A percentile compares a stretch with the other conserved stretches of the same genome.
Conservation (phyloP, 1,139 yeast species). For the Nadsonia commutata region DNA sequence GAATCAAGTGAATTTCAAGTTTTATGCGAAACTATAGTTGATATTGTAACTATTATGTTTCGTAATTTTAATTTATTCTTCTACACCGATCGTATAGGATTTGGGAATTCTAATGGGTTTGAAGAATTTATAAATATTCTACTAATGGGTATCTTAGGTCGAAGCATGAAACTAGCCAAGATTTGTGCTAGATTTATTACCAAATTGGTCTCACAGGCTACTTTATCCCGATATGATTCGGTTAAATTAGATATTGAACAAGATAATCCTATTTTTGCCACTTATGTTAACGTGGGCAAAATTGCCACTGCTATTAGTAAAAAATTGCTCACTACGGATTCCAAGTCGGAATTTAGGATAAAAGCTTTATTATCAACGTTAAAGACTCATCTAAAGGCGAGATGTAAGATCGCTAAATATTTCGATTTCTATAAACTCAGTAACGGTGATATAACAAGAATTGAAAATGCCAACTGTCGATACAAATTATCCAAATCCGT, state of each 20-base stretch:
- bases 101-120: background rate
- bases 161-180: background rate
- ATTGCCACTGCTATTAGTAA: background rate
- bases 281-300: background rate
- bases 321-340: background rate
- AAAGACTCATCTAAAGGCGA: conserved; percentile 11
- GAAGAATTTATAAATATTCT: background rate
- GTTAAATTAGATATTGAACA: background rate
- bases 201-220: background rate
- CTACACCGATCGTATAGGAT: background rate
- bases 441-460: conserved; percentile 11
- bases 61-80: background rate
- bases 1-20: background rate
- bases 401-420: conserved; percentile 13
- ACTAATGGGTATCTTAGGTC: background rate
- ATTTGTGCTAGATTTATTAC: background rate
- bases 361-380: conserved; percentile 9
- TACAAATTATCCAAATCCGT: conserved; percentile 20
- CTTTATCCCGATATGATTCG: background rate
- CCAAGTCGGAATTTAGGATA: background rate
- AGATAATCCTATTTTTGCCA: background rate
- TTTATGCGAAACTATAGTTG: background rate
- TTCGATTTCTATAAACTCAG: conserved; percentile 18
- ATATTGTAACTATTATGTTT: background rate
- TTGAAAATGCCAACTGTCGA: conserved; percentile 18